phyloP scores from a whole-genome alignment of 2,329 filamentous ascomycete species.

The Teratosphaeria epicoccoides region DNA sequence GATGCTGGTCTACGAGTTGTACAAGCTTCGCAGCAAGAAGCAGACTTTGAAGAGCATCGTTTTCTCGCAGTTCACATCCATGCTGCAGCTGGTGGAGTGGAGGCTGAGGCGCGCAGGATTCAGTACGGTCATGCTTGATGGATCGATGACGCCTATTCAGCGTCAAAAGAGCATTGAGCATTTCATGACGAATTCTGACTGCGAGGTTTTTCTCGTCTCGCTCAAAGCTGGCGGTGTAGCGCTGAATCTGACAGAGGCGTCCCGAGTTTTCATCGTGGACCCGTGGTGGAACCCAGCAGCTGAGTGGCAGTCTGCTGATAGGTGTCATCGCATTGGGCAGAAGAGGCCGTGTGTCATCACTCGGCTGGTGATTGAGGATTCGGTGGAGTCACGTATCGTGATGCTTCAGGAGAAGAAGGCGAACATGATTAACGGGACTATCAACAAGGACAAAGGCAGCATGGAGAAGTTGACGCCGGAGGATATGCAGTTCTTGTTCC shows the following conservation, averaged over 20 bases:
- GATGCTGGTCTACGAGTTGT: conserved; percentile 85
- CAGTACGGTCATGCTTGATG: conserved; percentile 95
- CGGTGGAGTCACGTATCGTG: conserved; percentile 91
- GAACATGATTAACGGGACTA: conserved; percentile 92
- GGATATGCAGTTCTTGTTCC: conserved; percentile 94
- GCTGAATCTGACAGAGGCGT: conserved; percentile 88
- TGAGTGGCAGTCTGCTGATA: conserved; percentile 94
- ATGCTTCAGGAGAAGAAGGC: conserved; percentile 97
- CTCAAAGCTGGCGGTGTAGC: conserved; percentile 94
- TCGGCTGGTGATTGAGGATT: conserved; percentile 90
- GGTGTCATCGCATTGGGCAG: conserved; percentile 82
- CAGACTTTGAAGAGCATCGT: conserved; percentile 94
- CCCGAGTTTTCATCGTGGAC: conserved; percentile 89
- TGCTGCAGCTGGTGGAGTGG: conserved; percentile 96
- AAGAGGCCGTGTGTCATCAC: conserved; percentile 89
- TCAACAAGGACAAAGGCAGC: conserved; percentile 83
- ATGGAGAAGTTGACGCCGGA: conserved; percentile 84
- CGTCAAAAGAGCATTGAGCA: conserved; percentile 89
- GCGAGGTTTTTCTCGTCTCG: conserved; percentile 92
- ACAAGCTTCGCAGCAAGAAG: conserved; percentile 83
- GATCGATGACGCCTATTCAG: conserved; percentile 90
- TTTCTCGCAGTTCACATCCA: conserved; percentile 93
- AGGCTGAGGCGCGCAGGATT: conserved; percentile 91
- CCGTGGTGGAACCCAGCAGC: conserved; percentile 61
- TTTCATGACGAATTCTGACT: conserved; percentile 76